Evolutionary conservation across 78 protist genomes (phyloP).

Genomic region (Dictyostelium capitatum): DNA sequence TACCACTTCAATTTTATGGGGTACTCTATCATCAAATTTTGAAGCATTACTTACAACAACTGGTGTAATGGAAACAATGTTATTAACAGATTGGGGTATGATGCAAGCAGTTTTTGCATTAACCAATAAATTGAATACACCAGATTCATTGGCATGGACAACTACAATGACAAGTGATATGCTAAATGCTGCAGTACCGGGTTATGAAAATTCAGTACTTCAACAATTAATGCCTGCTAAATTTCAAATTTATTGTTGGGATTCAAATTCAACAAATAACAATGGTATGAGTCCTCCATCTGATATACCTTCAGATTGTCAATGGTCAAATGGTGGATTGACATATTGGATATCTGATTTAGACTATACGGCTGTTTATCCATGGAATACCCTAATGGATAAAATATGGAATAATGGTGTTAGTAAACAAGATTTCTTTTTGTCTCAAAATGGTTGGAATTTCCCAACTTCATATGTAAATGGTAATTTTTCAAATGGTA

Average conservation of each 20-base stretch:
- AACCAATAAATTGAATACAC: neutral
- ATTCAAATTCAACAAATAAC: neutral
- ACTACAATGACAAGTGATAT: neutral
- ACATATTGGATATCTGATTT: neutral
- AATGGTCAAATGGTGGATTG: neutral
- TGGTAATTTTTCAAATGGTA: neutral
- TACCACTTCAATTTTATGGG: neutral
- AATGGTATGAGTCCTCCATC: neutral
- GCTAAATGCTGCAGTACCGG: neutral
- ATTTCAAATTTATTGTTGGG: constrained; percentile 19
- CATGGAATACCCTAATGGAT: neutral
- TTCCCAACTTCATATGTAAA: neutral
- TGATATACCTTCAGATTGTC: neutral
- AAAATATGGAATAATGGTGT: neutral
- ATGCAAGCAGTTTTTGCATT: neutral
- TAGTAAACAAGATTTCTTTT: neutral
- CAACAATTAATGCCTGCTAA: constrained; percentile 19
- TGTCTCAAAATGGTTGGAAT: constrained; percentile 20
- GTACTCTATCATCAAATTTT: neutral
- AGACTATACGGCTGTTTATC: neutral
- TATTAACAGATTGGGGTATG: constrained; percentile 36
- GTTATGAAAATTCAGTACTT: constrained; percentile 27
- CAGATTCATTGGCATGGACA: constrained; percentile 18
- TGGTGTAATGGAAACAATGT: neutral
- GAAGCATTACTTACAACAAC: neutral